A percentile compares a stretch with the other conserved stretches of the same genome.
These are phyloP conservation scores for Penicillium sp. DNA, from an alignment of 2,329 filamentous ascomycete genomes.

Conservation along the genomic window DNA sequence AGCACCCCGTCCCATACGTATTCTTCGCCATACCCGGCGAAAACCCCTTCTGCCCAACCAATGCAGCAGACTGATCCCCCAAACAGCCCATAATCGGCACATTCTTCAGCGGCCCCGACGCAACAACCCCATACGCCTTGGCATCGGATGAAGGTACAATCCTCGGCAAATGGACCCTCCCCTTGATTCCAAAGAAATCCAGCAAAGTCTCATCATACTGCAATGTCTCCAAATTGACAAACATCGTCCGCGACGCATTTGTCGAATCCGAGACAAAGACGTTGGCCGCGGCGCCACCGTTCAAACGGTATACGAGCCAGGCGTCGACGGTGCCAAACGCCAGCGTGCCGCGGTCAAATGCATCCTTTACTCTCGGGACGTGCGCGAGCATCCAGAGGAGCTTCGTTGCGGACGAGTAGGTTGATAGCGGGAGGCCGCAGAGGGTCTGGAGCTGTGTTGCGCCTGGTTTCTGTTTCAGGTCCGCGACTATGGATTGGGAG, in stretches of 20 bases:
- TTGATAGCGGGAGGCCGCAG: slow-evolving; percentile 79
- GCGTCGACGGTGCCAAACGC: slow-evolving; percentile 84
- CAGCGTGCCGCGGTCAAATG: slow-evolving; percentile 69
- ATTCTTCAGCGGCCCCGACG: slow-evolving; percentile 62
- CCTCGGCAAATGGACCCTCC: slow-evolving; percentile 68
- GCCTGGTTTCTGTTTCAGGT: slow-evolving; percentile 64
- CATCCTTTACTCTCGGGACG: slow-evolving; percentile 63
- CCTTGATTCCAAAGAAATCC: slow-evolving; percentile 68
- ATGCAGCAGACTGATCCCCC: slow-evolving; percentile 79
- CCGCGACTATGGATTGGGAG: slow-evolving; percentile 68
- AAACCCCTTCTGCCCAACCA: slow-evolving; percentile 83
- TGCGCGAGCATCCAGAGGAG: slow-evolving; percentile 77
- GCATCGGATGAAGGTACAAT: slow-evolving; percentile 77
- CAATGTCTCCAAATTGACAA: slow-evolving; percentile 77
- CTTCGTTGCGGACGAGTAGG: slow-evolving; percentile 82
- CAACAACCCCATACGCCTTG: slow-evolving; percentile 67
- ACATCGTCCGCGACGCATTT: slow-evolving; percentile 88
- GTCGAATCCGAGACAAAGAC: slow-evolving; percentile 80
- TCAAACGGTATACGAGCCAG: slow-evolving; percentile 78
- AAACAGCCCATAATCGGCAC: slow-evolving; percentile 73
- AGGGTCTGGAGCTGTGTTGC: slow-evolving; percentile 64
- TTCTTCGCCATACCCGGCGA: slow-evolving; percentile 80
- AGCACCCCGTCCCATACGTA: slow-evolving; percentile 86
- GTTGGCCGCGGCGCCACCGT: slow-evolving; percentile 63
- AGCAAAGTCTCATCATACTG: slow-evolving; percentile 70